These are phyloP conservation scores for Usnea hakonensis DNA, from an alignment of 495 filamentous ascomycete species.

Conservation along the genomic window DNA sequence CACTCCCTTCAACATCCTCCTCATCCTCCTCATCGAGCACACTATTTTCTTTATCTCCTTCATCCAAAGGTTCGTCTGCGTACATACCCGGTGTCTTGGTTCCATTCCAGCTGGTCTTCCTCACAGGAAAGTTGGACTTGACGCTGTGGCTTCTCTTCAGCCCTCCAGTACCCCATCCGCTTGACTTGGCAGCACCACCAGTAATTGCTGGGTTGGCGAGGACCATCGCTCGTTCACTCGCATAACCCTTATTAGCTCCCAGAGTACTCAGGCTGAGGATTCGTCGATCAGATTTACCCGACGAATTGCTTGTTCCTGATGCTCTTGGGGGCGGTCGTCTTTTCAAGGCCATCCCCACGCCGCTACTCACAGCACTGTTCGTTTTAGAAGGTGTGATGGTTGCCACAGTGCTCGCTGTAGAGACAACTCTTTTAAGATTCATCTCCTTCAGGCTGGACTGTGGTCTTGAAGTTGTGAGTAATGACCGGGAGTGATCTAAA, in stretches of 20 bases:
- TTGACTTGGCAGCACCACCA: slow-evolving; percentile 22
- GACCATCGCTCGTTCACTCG: slow-evolving; percentile 45
- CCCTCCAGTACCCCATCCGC: slow-evolving; percentile 36
- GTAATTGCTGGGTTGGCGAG: slow-evolving; percentile 45
- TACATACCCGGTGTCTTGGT: slow-evolving; percentile 32
- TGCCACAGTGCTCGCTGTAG: slow-evolving; percentile 31
- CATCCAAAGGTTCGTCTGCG: slow-evolving; percentile 27
- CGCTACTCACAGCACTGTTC: slow-evolving; percentile 38
- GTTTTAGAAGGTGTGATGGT: slow-evolving; percentile 33
- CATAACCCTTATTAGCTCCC: slow-evolving; percentile 59
- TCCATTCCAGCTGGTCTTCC: slow-evolving; percentile 71
- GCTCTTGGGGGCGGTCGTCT: slow-evolving; percentile 33
- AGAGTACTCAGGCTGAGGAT: slow-evolving; percentile 88
- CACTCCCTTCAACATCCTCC: slow-evolving; percentile 36
- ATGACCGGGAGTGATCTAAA: slow-evolving; percentile 83
- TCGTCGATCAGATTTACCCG: slow-evolving; percentile 48
- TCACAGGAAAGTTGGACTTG: slow-evolving; percentile 51
- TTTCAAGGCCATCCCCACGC: slow-evolving; percentile 47
- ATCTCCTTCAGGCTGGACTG: slow-evolving; percentile 46
- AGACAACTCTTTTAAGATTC: slow-evolving; percentile 67
- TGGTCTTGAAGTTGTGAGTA: slow-evolving; percentile 57
- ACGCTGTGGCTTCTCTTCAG: slow-evolving; percentile 66
- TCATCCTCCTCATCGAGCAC: slow-evolving; percentile 43
- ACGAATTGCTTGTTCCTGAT: slow-evolving; percentile 39
- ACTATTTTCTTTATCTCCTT: slow-evolving; percentile 56